Conservation (phyloP, 202 grass and related monocot species). For the Elaeis oleifera region DNA sequence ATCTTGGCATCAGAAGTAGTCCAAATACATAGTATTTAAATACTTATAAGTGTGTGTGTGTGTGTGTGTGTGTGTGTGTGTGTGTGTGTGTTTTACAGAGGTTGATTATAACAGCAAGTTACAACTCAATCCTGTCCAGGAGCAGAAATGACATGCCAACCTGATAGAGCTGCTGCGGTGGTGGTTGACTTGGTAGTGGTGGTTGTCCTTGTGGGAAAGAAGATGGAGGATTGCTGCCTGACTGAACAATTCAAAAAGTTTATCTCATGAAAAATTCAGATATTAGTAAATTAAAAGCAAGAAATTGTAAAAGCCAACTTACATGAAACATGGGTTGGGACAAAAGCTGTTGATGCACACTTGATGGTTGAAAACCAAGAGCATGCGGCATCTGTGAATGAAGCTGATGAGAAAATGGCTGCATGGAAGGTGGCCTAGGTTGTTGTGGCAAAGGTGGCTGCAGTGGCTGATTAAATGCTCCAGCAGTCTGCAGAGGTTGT, state of each 20-base stretch:
- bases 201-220: constrained; percentile 64
- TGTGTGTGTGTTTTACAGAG: too few species aligned
- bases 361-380: constrained; percentile 28
- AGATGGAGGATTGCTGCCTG: constrained; percentile 47
- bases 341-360: constrained; percentile 54
- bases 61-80: too few species aligned
- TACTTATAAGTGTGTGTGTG: too few species aligned
- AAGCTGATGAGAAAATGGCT: constrained; percentile 54
- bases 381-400: constrained; percentile 40
- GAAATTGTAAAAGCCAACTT: constrained; percentile 17
- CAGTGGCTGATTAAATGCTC: constrained; percentile 66
- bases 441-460: constrained; percentile 65
- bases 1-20: too few species aligned
- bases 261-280: too few species aligned
- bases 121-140: background rate
- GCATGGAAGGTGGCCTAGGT: constrained; percentile 63
- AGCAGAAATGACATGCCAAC: constrained; percentile 32
- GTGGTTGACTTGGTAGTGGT: constrained; percentile 57
- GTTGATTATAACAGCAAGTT: too few species aligned
- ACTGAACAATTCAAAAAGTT: constrained; percentile 39
- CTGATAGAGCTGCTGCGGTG: constrained; percentile 73
- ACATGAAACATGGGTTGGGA: constrained; percentile 63
- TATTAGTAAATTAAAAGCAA: too few species aligned
- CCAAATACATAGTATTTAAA: too few species aligned
- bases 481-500: constrained; percentile 57